Percentiles rank a stretch among this genome's conserved stretches.
These are phyloP conservation scores for Eremothecium cymbalariae DNA, from an alignment of 1,139 yeast species.

Conservation along the genomic window DNA sequence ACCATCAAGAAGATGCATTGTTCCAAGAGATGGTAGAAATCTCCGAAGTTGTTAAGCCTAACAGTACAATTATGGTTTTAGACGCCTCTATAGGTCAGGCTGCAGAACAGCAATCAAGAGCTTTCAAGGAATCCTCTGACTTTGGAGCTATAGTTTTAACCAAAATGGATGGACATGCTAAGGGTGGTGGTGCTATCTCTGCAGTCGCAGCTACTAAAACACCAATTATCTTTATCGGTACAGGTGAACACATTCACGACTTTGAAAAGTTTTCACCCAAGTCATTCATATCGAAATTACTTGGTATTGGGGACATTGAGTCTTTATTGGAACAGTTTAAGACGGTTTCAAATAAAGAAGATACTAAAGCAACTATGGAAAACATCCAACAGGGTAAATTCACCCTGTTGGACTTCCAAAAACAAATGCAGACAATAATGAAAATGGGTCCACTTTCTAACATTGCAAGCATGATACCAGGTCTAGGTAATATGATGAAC, in stretches of 20 bases:
- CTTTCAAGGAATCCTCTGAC: slow-evolving; percentile 86
- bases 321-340: slow-evolving; percentile 92
- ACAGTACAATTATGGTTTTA: slow-evolving; percentile 94
- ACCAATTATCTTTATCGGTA: slow-evolving; percentile 95
- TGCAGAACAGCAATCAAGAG: slow-evolving; percentile 89
- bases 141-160: slow-evolving; percentile 94
- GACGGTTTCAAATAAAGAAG: slow-evolving; percentile 60
- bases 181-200: slow-evolving; percentile 98
- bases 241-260: slow-evolving; percentile 95
- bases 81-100: slow-evolving; percentile 99
- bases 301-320: slow-evolving; percentile 94
- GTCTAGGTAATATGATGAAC: slow-evolving; percentile 78
- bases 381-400: slow-evolving; percentile 93
- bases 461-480: slow-evolving; percentile 93
- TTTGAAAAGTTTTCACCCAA: slow-evolving; percentile 87
- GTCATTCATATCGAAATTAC: slow-evolving; percentile 76
- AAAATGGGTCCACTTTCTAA: slow-evolving; percentile 95
- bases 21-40: slow-evolving; percentile 95
- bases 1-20: slow-evolving; percentile 86
- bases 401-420: slow-evolving; percentile 83
- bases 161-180: slow-evolving; percentile 98
- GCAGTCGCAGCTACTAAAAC: slow-evolving; percentile 97
- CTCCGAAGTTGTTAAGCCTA: slow-evolving; percentile 74
- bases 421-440: slow-evolving; percentile 90
- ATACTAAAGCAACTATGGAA: slow-evolving; percentile 87